Percentiles rank a stretch among this genome's conserved stretches.
phyloP scores from a whole-genome alignment of 768 basidiomycete genomes.

The Pholiota conissans region DNA sequence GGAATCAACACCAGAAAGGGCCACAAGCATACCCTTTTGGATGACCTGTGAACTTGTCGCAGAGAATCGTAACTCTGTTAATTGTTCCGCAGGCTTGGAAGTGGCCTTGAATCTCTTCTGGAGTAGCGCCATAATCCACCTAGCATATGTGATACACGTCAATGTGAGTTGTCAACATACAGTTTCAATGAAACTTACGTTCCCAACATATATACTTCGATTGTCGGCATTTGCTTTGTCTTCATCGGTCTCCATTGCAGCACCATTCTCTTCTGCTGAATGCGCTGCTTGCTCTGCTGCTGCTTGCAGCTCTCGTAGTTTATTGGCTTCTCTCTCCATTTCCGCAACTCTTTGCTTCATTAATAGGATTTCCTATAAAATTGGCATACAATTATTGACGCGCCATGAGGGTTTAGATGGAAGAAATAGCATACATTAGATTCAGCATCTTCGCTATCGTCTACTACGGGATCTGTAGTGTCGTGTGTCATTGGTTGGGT shows the following conservation, averaged over 20 bases:
- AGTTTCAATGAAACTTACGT: conserved; percentile 61
- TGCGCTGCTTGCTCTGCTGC: conserved; percentile 58
- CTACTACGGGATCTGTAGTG: conserved; percentile 38
- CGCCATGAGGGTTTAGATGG: conserved; percentile 4
- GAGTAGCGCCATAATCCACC: conserved; percentile 98
- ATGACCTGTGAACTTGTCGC: conserved; percentile 99
- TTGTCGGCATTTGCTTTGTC: conserved; percentile 79
- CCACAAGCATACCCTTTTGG: conserved; percentile 79
- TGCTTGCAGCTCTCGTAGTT: conserved; percentile 83
- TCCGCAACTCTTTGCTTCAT: conserved; percentile 94
- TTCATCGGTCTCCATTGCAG: conserved; percentile 78
- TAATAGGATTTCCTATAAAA: conserved; percentile 74
- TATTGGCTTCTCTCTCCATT: conserved; percentile 90
- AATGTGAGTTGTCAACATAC: conserved; percentile 7
- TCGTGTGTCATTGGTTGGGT: conserved; percentile 39
- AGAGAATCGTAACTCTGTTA: conserved; percentile 98
- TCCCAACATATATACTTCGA: conserved; percentile 93
- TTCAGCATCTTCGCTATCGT: conserved; percentile 66
- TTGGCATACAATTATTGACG: conserved; percentile 16
- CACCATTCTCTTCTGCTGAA: conserved; percentile 45
- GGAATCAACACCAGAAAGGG: not conserved
- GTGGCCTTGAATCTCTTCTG: conserved; percentile 96
- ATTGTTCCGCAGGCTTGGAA: conserved; percentile 98
- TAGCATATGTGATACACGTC: conserved; percentile 31
- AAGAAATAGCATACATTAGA: conserved; percentile 46